Evolutionary conservation across 2,329 filamentous ascomycete species (phyloP).

Genomic region (Apiospora aurea): DNA sequence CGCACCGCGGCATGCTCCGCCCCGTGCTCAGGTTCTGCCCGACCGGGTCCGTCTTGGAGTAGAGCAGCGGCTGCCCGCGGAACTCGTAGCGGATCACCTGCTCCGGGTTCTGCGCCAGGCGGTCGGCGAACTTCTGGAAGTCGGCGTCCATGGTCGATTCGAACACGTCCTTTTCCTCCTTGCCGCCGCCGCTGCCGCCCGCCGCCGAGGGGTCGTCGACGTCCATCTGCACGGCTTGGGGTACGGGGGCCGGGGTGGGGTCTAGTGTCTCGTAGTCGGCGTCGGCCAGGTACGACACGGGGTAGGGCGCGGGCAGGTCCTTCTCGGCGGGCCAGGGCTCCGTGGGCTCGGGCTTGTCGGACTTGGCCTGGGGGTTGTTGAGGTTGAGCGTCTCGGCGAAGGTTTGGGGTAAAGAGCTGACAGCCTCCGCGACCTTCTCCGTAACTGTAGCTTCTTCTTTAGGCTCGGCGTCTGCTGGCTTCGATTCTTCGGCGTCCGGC

Average conservation of each 20-base stretch:
- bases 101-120: constrained; percentile 80
- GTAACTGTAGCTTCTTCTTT: constrained; percentile 40
- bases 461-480: constrained; percentile 33
- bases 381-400: constrained; percentile 81
- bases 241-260: constrained; percentile 58
- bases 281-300: constrained; percentile 79
- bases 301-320: constrained; percentile 74
- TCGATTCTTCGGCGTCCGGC: constrained; percentile 31
- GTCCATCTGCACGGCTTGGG: constrained; percentile 56
- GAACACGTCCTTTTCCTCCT: constrained; percentile 75
- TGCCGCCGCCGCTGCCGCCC: constrained; percentile 43
- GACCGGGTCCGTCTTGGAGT: constrained; percentile 77
- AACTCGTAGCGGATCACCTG: constrained; percentile 86
- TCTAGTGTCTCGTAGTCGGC: constrained; percentile 92
- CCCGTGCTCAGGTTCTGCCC: constrained; percentile 64
- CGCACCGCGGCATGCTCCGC: constrained; percentile 72
- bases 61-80: constrained; percentile 76
- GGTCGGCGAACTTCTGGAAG: constrained; percentile 82
- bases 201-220: constrained; percentile 47
- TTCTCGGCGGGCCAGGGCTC: constrained; percentile 79
- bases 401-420: constrained; percentile 58
- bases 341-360: constrained; percentile 49
- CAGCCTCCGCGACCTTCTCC: constrained; percentile 40
- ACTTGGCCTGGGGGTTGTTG: constrained; percentile 59
- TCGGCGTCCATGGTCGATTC: constrained; percentile 77